Base-by-base conservation (phyloP, 2,329 filamentous ascomycete genomes). In the Harringtonia aguacate region DNA sequence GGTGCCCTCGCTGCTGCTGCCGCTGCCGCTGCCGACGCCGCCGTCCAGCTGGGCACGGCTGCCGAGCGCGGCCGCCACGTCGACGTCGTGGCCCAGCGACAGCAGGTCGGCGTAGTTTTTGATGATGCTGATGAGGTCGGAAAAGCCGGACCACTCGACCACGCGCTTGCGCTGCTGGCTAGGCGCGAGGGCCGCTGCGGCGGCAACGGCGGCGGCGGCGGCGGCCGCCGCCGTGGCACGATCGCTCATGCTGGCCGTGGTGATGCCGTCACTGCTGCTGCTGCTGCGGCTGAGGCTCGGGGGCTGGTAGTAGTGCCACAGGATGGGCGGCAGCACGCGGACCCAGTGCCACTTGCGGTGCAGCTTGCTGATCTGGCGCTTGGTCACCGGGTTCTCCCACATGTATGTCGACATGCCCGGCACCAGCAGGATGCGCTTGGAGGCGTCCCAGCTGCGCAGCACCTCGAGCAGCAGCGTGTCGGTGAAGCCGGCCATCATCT, bases 371-470 rank as follows among this genome's bases (percentile, higher is more conserved):
- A 95, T 73, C 58, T 95, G 88, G 55, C 87, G 84, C 65, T 85
- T 86, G 15, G 86, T 94, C 65, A 89, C 81, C 3, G 88, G 86
- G 55, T 92, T 88, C 57, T 89, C 80, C 87, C 87, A 94, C 79
- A 90, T 88, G 48, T 84, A 75, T 1, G 78, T 79, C 29, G 85
- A 90, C 88, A 95, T 94, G 51, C 86, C 86, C 0, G 89, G 88
- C 8, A 94, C 81, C 46, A 95, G 67, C 39, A 95, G 65, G 27
- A 94, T 84, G 53, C 82, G 84, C 64, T 95, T 95, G 8, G 81
- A 82, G 1, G 84, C 79, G 54, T 94, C 81, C 89, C 89, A 95
- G 45, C 85, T 84, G 42, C 89, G 77, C 39, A 95, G 61, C 1
- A 94, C 77, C 53, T 90, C 84, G 42, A 94, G 71, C 8, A 94